Evolutionary conservation across 306 rosid genomes (phyloP), one percentile per base, ranked within the genome.

Genomic region (Ochetophila trinervis): DNA sequence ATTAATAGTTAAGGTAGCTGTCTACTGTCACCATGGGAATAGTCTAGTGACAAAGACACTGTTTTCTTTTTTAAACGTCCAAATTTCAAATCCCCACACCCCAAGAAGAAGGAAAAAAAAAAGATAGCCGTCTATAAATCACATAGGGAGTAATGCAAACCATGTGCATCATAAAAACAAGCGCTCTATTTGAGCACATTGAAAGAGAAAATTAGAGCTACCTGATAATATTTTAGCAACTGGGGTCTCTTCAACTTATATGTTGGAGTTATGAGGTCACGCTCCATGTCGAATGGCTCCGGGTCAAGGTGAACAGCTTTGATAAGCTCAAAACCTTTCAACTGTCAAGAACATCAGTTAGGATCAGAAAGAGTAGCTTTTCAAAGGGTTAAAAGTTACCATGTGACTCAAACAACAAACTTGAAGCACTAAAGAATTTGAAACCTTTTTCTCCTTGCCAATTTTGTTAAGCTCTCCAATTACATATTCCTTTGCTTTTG

Each of bases 211-310:
- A 57, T 37, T 50, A 9, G 40, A 62, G 48, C 42, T 78, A 93
- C 97, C 99, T 93, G 76, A 70, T 93, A 93, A 78, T 83, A 81
- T 82, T 93, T 90, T 24, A 78, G 86, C 73, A 93, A 48, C 83
- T 90, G 99, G 19, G 99, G 94, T 80, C 99, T 87, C 90, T 81
- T 93, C 83, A 83, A 90, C 88, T 90, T 93, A 62, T 83, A 90
- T 14, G 97, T 90, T 64, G 99, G 99, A 73, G 97, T 93, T 55
- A 76, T 86, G 72, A 93, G 97, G 77, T 88, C 99, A 13, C 96
- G 95, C 48, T 93, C 97, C 71, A 93, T 87, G 83, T 93, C 99
- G 65, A 93, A 93, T 21, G 91, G 91, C 63, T 68, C 81, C 0
- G 99, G 91, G 48, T 93, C 99, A 22, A 93, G 86, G 68, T 90